Conservation (phyloP, 495 filamentous ascomycete species). For the Letharia lupina region DNA sequence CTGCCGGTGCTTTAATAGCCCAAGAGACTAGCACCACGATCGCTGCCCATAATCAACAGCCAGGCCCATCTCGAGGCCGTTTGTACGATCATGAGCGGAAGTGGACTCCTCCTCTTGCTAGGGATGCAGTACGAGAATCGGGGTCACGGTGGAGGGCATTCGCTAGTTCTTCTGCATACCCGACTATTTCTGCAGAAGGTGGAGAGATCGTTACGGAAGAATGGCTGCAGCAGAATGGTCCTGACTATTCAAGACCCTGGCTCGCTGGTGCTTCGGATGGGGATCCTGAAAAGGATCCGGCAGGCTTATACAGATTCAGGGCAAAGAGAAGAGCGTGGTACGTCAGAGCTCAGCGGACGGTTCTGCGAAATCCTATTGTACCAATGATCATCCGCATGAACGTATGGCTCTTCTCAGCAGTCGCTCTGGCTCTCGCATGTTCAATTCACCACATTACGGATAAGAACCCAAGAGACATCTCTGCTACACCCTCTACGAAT, state of each 20-base stretch:
- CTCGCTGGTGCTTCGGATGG: conserved; percentile 36
- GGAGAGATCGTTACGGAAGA: conserved; percentile 49
- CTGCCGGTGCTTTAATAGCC: conserved; percentile 44
- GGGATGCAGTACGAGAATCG: conserved; percentile 25
- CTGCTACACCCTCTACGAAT: conserved; percentile 56
- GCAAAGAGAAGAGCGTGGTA: conserved; percentile 45
- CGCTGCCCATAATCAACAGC: conserved; percentile 25
- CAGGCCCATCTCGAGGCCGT: conserved; percentile 21
- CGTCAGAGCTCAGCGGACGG: conserved; percentile 45
- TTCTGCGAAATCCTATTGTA: conserved; percentile 74
- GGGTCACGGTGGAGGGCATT: conserved; percentile 57
- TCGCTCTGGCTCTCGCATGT: conserved; percentile 71
- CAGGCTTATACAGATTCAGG: conserved; percentile 30
- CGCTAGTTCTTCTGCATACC: conserved; percentile 46
- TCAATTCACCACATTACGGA: conserved; percentile 52
- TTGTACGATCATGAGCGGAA: conserved; percentile 25
- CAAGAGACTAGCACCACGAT: conserved; percentile 53
- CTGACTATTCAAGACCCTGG: conserved; percentile 52
- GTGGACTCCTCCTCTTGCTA: conserved; percentile 20
- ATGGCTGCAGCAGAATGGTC: conserved; percentile 51
- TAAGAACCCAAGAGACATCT: conserved; percentile 39
- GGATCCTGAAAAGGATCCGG: conserved; percentile 42
- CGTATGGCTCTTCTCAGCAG: conserved; percentile 71
- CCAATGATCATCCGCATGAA: conserved; percentile 75
- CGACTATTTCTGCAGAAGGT: conserved; percentile 34